Percentiles rank a stretch among this genome's conserved stretches.
Conservation (phyloP, 441 rosid species). For the Capsella rubella region DNA sequence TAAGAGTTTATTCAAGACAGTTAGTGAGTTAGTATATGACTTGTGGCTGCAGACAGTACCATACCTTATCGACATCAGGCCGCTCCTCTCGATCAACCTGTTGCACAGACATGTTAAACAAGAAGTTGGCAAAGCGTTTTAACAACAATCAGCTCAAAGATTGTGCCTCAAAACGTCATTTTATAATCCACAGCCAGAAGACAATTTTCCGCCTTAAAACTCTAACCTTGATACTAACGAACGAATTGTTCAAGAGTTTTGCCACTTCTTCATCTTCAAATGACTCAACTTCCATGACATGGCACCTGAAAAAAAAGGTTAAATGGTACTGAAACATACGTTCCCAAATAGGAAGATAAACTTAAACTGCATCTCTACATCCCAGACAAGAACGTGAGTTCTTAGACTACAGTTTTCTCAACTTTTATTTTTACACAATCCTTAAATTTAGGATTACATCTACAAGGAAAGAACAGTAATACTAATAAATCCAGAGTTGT, state of each 20-base stretch:
- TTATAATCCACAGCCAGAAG: neutral
- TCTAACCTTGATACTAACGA: constrained; percentile 90
- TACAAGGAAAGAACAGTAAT: neutral
- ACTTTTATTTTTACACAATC: neutral
- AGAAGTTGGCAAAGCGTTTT: neutral
- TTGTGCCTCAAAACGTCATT: neutral
- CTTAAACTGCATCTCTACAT: constrained; percentile 1
- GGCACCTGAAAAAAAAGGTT: constrained; percentile 67
- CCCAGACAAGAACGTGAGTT: neutral
- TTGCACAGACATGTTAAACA: constrained; percentile 40
- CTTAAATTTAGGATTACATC: neutral
- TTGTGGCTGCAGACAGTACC: constrained; percentile 8
- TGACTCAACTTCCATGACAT: constrained; percentile 98
- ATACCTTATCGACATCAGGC: constrained; percentile 98
- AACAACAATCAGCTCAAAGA: neutral
- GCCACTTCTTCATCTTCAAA: constrained; percentile 88
- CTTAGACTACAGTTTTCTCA: neutral
- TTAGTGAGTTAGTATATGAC: neutral
- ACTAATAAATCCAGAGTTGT: neutral
- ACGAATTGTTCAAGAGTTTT: constrained; percentile 78
- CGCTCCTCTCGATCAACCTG: constrained; percentile 98
- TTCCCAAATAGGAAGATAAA: constrained; percentile 9
- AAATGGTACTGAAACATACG: constrained; percentile 10
- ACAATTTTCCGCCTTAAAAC: neutral
- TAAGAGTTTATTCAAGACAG: neutral